Evolutionary conservation across 2,329 filamentous ascomycete species (phyloP), one percentile per base, ranked within the genome.

Genomic region (Paecilomyces niveus): DNA sequence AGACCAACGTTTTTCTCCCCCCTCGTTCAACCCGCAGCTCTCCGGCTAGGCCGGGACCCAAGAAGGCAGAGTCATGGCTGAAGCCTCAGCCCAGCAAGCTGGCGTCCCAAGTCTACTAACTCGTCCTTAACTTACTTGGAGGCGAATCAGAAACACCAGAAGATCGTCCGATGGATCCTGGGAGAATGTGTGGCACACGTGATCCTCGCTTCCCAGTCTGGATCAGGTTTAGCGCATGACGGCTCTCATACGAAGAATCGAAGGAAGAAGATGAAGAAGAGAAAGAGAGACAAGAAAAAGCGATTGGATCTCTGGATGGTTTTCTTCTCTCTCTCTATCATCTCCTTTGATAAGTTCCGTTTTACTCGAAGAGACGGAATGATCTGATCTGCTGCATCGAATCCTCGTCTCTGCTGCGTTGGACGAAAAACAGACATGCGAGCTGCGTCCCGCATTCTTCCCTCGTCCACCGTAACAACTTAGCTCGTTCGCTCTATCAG

Each of bases 331-430:
- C n/a, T 45, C 39, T 18, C n/a, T 18, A 18, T 45, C n/a, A 45
- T 45, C 39, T 3, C 39, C n/a, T 18, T 45, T 18, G 18, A 18
- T n/a, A 18, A n/a, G n/a, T 21, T 60, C 56, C 55, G 52, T 55
- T 56, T 51, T 11, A 13, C 15, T 3, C 1, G 2, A 39, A 6
- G n/a, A n/a, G 11, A 39, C 35, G 15, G 35, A 7, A 13, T n/a
- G 13, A 15, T 10, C 33, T 35, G 33, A 60, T 61, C 57, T 61
- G 59, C 62, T 62, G 60, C 67, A 66, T 63, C 63, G 63, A 62
- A 57, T 55, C 56, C 54, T 59, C 60, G 62, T 61, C 53, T 24
- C 56, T 39, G 39, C 39, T 45, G 39, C 15, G 39, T 18, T 45
- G 39, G 39, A 45, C 39, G 39, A 52, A 29, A 11, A 24, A 4